These are phyloP conservation scores for Penicillium sp. DNA, from an alignment of 2,329 filamentous ascomycete species.

Conservation along the genomic window DNA sequence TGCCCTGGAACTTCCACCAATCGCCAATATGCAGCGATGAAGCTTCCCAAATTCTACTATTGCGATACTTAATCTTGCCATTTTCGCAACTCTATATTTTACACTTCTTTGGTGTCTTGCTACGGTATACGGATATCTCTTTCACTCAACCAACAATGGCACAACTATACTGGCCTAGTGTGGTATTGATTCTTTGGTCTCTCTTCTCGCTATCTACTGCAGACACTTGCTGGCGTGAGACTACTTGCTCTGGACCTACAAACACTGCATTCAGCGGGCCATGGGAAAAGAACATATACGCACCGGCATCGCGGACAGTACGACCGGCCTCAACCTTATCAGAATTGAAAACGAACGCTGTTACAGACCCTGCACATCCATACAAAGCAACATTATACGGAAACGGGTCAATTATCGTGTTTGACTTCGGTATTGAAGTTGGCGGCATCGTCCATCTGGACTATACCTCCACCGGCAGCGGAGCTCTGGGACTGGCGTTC, in stretches of 20 bases:
- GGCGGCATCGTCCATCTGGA: slow-evolving; percentile 55
- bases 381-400: slow-evolving; percentile 32
- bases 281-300: slow-evolving; percentile 59
- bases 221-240: slow-evolving; percentile 53
- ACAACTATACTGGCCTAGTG: slow-evolving; percentile 4
- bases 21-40: neutral
- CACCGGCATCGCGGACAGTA: slow-evolving; percentile 52
- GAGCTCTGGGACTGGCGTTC: slow-evolving; percentile 47
- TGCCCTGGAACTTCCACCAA: slow-evolving; percentile 15
- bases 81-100: neutral
- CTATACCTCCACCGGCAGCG: slow-evolving; percentile 43
- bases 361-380: slow-evolving; percentile 27
- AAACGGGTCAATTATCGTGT: slow-evolving; percentile 54
- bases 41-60: neutral
- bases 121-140: neutral
- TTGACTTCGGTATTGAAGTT: slow-evolving; percentile 59
- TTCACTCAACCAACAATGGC: slow-evolving; percentile 9
- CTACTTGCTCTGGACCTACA: slow-evolving; percentile 50
- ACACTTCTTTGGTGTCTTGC: too few relatives aligned
- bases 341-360: slow-evolving; percentile 26
- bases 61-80: neutral
- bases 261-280: slow-evolving; percentile 53
- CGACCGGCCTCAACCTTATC: slow-evolving; percentile 46
- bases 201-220: slow-evolving; percentile 15
- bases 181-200: slow-evolving; percentile 13